These are phyloP conservation scores for Schoenoplectus tabernaemontani DNA, from an alignment of 202 grass and related monocot species.

Conservation along the genomic window DNA sequence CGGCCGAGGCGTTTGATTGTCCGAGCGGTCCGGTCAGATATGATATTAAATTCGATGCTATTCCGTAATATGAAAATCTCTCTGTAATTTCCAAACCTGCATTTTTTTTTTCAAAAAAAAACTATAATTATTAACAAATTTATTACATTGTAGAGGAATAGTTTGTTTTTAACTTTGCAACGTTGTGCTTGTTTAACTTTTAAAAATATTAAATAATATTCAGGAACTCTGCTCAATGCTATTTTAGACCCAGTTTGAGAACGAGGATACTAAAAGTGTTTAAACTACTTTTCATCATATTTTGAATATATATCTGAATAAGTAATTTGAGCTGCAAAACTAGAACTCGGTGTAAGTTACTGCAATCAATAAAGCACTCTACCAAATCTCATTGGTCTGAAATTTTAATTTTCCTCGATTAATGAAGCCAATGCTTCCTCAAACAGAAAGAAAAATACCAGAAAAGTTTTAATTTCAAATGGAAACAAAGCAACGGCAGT, in stretches of 20 bases:
- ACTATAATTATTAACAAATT: no score
- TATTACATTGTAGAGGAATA: no score
- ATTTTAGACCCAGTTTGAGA: not conserved
- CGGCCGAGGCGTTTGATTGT: slow-evolving; percentile 46
- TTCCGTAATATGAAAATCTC: slow-evolving; percentile 44
- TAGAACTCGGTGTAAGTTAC: not conserved
- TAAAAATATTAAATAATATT: no score
- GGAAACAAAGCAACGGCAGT: no score
- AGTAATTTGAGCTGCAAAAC: not conserved
- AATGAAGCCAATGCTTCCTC: not conserved
- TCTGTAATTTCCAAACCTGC: slow-evolving; percentile 34
- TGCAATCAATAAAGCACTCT: not conserved
- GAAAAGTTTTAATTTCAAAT: not conserved
- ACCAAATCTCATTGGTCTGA: not conserved
- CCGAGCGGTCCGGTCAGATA: slow-evolving; percentile 48
- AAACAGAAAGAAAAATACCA: not conserved
- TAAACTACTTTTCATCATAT: not conserved
- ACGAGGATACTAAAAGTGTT: not conserved
- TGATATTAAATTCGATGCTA: slow-evolving; percentile 50
- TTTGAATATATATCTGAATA: no score
- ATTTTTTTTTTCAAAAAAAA: not conserved
- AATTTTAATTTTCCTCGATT: not conserved
- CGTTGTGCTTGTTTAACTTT: no score
- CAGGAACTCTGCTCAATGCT: not conserved
- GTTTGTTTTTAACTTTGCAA: no score